Evolutionary conservation across 768 basidiomycete species (phyloP), one percentile per base, ranked within the genome.

Genomic region (Boletus rex-veris): DNA sequence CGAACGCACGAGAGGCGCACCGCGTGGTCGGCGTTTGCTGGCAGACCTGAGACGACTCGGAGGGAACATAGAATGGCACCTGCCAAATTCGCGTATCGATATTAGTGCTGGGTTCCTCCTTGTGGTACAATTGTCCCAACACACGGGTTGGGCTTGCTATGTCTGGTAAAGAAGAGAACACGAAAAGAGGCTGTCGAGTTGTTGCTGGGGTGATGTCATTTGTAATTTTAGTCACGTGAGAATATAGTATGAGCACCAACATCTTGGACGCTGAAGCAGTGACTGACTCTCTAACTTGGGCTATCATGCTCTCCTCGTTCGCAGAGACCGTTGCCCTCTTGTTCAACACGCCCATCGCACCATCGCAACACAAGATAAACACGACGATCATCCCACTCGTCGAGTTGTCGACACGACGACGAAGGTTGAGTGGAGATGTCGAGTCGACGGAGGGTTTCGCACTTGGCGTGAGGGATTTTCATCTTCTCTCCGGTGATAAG

Each of bases 321-420:
- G 38, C 52, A 2, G 55, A 58, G 14, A 64, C 54, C 4, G 5
- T 64, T 10, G 30, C 18, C 10, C 31, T 66, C 12, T 49, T 70
- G 41, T 50, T 66, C 19, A 64, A 56, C 26, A 68, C 66, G 7
- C 67, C 67, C 4, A 61, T 68, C 35, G 52, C 44, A 33, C 55
- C 61, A 26, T 45, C 57, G 12, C 39, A 3, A 11, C 5, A 1
- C 35, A 54, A 42, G 42, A 35, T 1, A 26, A 16, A 24, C 15
- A 15, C n/a, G 3, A 45, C 19, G 6, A 57, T 60, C 10, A 53
- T 71, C 5, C 50, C 57, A 3, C 62, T 70, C 28, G 48, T 52
- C 12, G 64, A 68, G 11, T 9, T 70, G 11, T 48, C 58, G 24
- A 45, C 9, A 42, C 31, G 19, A 52, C 52, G 31, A 24, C 39